Evolutionary conservation across 2,329 filamentous ascomycete species (phyloP), one percentile per base, ranked within the genome.

Genomic region (Cyclaneusma minus): DNA sequence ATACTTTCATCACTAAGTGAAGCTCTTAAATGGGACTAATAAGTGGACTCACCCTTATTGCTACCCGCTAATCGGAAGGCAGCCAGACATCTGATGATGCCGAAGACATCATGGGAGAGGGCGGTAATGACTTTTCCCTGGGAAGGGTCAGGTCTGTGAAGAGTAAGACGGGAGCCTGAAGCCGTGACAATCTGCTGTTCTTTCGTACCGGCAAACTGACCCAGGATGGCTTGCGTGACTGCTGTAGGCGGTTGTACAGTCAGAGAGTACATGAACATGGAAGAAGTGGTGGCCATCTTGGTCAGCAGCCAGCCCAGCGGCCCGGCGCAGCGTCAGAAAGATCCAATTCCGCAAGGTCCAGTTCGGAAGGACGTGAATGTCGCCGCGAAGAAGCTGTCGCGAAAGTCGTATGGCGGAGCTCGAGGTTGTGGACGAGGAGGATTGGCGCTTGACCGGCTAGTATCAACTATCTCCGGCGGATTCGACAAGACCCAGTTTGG

Each of bases 211-310:
- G 83, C 76, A 55, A 95, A 95, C 58, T 95, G 87, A 42, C 89
- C 91, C 33, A 93, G 67, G 38, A 94, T 78, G 37, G 89, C 85
- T 56, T 92, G 79, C 26, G 78, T 84, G 45, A 93, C 73, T 33
- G 83, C 79, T 39, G 84, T 85, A 17, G 89, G 82, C 42, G 82
- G 78, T 56, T 94, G 84, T 47, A 99, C 76, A 41, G 89, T 95
- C 60, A 98, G 66, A 46, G 83, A 89, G 61, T 98, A 98, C 60
- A 98, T 75, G 54, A 94, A 94, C 83, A 94, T 92, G 52, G 87
- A 87, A 39, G 85, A 94, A 35, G 87, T 94, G 51, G 85, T 92
- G 61, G 89, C 87, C 89, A 95, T 95, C 16, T 33, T 45, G 39
- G 38, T 27, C n/a, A 20, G 34, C 31, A 27, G 28, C 23, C 22